These are phyloP conservation scores for Trypanosoma avium DNA, from an alignment of 208 protist genomes.

Conservation along the genomic window DNA sequence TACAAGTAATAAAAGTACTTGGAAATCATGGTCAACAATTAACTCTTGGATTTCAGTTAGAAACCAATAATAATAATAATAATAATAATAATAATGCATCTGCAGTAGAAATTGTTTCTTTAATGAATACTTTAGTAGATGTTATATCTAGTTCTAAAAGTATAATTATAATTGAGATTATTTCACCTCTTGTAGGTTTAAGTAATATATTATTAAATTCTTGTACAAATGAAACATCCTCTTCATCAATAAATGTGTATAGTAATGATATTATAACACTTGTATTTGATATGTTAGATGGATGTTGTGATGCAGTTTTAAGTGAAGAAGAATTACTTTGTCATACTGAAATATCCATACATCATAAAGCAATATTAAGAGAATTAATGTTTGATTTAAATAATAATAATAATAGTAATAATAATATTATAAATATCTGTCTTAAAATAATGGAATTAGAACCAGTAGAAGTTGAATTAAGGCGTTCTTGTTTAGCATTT, in stretches of 20 bases:
- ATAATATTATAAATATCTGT: slow-evolving; percentile 13
- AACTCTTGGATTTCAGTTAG: slow-evolving; percentile 22
- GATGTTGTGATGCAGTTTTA: slow-evolving; percentile 41
- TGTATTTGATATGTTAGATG: slow-evolving; percentile 55
- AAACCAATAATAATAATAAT: no score
- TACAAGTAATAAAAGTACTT: slow-evolving; percentile 6
- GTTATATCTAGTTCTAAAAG: slow-evolving; percentile 27
- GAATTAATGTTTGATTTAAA: slow-evolving; percentile 16
- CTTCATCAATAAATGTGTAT: slow-evolving; percentile 20
- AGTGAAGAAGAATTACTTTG: slow-evolving; percentile 10
- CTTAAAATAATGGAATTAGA: slow-evolving; percentile 16
- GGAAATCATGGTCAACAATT: slow-evolving; percentile 15
- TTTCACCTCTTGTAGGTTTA: neutral
- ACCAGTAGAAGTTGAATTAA: slow-evolving; percentile 29
- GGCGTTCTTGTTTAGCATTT: slow-evolving; percentile 45
- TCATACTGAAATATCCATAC: neutral
- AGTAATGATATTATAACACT: slow-evolving; percentile 45
- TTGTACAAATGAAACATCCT: no score
- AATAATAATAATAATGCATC: no score
- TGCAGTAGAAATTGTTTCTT: slow-evolving; percentile 34
- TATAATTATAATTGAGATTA: neutral
- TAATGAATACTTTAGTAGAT: slow-evolving; percentile 43
- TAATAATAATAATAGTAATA: no score
- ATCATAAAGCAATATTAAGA: slow-evolving; percentile 1
- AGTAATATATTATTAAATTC: no score